Conservation (phyloP, 257 asterid species). For the Salvia miltiorrhiza region DNA sequence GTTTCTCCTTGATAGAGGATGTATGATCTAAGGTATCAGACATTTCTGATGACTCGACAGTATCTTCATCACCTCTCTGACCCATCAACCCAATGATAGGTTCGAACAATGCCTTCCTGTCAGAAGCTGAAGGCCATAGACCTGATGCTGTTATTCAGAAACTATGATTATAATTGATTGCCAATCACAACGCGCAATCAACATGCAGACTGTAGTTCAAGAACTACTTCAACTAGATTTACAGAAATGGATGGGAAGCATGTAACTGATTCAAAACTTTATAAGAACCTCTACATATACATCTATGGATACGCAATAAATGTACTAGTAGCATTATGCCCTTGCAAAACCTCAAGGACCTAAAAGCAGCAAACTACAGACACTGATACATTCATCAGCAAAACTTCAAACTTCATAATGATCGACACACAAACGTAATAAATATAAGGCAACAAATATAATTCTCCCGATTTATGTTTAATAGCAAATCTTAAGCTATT, state of each 20-base stretch:
- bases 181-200: background rate
- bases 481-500: background rate
- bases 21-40: slow-evolving; percentile 32
- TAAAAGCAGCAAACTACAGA: slow-evolving; percentile 1
- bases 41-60: slow-evolving; percentile 40
- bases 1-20: slow-evolving; percentile 35
- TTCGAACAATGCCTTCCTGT: slow-evolving; percentile 57
- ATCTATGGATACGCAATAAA: background rate
- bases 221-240: slow-evolving; percentile 1
- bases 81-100: slow-evolving; percentile 83
- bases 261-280: background rate
- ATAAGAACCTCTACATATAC: background rate
- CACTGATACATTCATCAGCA: slow-evolving; percentile 7
- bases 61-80: slow-evolving; percentile 50
- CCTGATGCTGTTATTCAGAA: slow-evolving; percentile 54
- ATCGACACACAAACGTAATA: background rate
- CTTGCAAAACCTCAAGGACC: slow-evolving; percentile 10
- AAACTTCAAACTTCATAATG: background rate
- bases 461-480: background rate
- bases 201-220: background rate
- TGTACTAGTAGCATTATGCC: slow-evolving; percentile 1
- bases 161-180: slow-evolving; percentile 8
- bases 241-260: background rate
- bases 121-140: slow-evolving; percentile 65
- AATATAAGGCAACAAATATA: background rate